A percentile compares a stretch with the other conserved stretches of the same genome.
These are phyloP conservation scores for Mucor plumbeus DNA, from an alignment of 371 early-diverging fungal genomes.

Conservation along the genomic window DNA sequence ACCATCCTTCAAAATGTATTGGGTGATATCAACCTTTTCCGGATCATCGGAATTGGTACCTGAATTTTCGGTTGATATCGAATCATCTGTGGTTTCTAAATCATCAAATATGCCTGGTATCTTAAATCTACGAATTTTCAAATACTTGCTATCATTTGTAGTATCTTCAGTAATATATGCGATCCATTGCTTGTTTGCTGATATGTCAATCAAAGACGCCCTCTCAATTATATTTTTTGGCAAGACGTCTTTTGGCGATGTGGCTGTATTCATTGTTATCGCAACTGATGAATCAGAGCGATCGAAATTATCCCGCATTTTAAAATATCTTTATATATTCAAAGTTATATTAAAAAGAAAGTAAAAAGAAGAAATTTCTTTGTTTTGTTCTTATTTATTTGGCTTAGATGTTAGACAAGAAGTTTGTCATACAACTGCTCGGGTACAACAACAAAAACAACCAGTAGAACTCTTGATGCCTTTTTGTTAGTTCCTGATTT, in stretches of 20 bases:
- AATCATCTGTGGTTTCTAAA: neutral
- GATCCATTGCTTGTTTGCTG: conserved; percentile 7
- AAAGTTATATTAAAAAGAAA: no score
- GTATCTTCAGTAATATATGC: neutral
- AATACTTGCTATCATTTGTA: neutral
- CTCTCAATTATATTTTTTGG: neutral
- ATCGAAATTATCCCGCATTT: neutral
- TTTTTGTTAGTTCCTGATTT: no score
- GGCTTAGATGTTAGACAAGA: no score
- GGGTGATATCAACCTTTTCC: neutral
- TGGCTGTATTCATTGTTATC: neutral
- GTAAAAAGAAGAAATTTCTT: no score
- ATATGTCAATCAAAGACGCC: conserved; percentile 1
- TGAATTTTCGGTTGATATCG: neutral
- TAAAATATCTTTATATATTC: no score
- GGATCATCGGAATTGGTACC: neutral
- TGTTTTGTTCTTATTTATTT: no score
- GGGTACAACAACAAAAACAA: no score
- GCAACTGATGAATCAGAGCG: neutral
- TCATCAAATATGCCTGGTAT: neutral
- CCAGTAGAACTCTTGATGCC: no score
- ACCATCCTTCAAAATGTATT: neutral
- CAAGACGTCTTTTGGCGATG: neutral
- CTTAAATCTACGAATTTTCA: conserved; percentile 5
- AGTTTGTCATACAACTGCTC: no score